Evolutionary conservation across 129 eudicot genomes (phyloP).

Genomic region (Tagetes patula): DNA sequence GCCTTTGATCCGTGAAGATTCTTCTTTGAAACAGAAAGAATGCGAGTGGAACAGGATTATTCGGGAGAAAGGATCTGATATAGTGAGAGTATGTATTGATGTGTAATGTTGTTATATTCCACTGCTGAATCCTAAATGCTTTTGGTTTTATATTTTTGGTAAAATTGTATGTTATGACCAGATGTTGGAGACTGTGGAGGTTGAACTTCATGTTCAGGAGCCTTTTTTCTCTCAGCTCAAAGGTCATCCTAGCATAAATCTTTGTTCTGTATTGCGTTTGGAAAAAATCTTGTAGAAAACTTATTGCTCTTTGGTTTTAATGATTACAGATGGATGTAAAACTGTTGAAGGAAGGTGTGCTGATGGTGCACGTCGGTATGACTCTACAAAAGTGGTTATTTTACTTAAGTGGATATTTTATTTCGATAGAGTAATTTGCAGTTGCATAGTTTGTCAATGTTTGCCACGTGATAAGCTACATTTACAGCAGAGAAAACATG

Average conservation of each 20-base stretch:
- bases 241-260: constrained; percentile 41
- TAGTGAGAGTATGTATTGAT: constrained; percentile 51
- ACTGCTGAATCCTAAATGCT: background rate
- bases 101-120: constrained; percentile 1
- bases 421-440: background rate
- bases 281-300: constrained; percentile 20
- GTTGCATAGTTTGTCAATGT: background rate
- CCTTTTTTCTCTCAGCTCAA: constrained; percentile 81
- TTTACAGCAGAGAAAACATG: background rate
- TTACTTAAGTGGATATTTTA: background rate
- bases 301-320: constrained; percentile 11
- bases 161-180: constrained; percentile 24
- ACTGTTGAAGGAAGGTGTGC: constrained; percentile 97
- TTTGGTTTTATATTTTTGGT: background rate
- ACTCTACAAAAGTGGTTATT: background rate
- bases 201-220: constrained; percentile 88
- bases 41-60: constrained; percentile 55
- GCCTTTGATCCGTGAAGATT: constrained; percentile 37
- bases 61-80: constrained; percentile 52
- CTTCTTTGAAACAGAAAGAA: constrained; percentile 39
- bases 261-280: background rate
- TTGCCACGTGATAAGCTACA: background rate
- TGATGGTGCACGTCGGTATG: constrained; percentile 59
- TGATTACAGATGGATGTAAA: constrained; percentile 72
- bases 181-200: constrained; percentile 60